Conservation (phyloP, 2,329 filamentous ascomycete species). For the Alternaria consortialis region DNA sequence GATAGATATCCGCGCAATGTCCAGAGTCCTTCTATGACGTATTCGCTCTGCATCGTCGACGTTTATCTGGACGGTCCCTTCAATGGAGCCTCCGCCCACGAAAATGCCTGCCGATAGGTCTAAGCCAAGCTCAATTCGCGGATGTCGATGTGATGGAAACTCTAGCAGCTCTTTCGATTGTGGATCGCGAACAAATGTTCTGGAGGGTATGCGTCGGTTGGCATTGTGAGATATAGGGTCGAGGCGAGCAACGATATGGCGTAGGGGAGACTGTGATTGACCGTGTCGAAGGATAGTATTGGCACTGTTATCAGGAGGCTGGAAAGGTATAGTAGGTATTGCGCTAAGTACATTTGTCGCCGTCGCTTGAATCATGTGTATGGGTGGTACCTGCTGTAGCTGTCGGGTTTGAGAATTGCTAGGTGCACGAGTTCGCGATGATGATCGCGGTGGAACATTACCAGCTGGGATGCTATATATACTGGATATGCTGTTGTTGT, state of each 20-base stretch:
- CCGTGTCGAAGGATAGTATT: conserved; percentile 57
- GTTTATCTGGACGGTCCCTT: conserved; percentile 60
- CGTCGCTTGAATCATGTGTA: conserved; percentile 25
- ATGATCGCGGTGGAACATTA: conserved; percentile 58
- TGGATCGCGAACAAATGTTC: conserved; percentile 59
- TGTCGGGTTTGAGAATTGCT: conserved; percentile 35
- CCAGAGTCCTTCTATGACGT: conserved; percentile 55
- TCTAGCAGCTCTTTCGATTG: conserved; percentile 60
- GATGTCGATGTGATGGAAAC: conserved; percentile 59
- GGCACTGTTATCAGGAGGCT: conserved; percentile 36
- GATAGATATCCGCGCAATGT: conserved; percentile 60
- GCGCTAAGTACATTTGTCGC: conserved; percentile 18
- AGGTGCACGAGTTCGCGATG: conserved; percentile 49
- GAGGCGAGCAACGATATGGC: conserved; percentile 51
- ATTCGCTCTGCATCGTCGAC: conserved; percentile 59
- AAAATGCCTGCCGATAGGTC: conserved; percentile 61
- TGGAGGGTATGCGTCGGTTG: conserved; percentile 55
- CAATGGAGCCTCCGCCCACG: conserved; percentile 64
- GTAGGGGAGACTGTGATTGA: conserved; percentile 60
- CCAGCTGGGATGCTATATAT: conserved; percentile 57
- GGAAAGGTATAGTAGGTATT: conserved; percentile 29
- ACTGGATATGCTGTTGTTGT: conserved; percentile 53
- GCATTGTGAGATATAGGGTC: conserved; percentile 56
- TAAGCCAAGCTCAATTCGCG: conserved; percentile 59
- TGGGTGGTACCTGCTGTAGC: conserved; percentile 26